Evolutionary conservation across 2,329 filamentous ascomycete species (phyloP), one percentile per base, ranked within the genome.

Genomic region (Sphaerulina vaccinii): DNA sequence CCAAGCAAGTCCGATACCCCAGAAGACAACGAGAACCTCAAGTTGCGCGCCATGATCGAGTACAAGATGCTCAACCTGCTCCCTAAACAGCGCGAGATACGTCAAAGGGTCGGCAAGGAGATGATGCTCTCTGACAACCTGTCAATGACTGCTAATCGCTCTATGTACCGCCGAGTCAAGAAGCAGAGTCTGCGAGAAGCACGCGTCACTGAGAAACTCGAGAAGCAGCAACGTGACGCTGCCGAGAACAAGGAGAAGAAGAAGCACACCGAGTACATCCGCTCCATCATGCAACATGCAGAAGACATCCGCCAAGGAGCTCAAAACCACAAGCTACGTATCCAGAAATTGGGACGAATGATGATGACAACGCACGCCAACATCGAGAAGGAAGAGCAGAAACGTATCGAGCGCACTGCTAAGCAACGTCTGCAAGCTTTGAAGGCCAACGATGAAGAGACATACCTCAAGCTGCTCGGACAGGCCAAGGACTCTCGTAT

Each of bases 401-500:
- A 96, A 77, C 88, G 93, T 57, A 88, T 99, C 61, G 93, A 99
- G 76, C 83, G 93, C 59, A 99, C 92, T 8, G 93, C 93, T 59
- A 99, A 99, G 79, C 93, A 99, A 73, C 93, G 93, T 96, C 85
- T 99, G 60, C 92, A 97, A 73, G 93, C 93, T 56, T 81, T 99
- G 70, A 97, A 96, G 76, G 92, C 93, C 65, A 95, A 99, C 84
- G 93, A 99, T 71, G 93, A 99, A 76, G 93, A 97, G 75, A 95
- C 93, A 0, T 99, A 99, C 70, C 83, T 99, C 73, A 96, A 96
- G 73, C 80, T 99, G 68, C 86, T 99, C 65, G 93, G 95, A 68
- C 92, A 99, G 73, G 93, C 93, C 66, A 99, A 99, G 78, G 93
- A 99, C 77, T 97, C 92, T 33, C 92, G 93, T 85, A 99, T 99